Evolutionary conservation across 73 alveolate species (phyloP), one percentile per base, ranked within the genome.

Genomic region (Stentor coeruleus): DNA sequence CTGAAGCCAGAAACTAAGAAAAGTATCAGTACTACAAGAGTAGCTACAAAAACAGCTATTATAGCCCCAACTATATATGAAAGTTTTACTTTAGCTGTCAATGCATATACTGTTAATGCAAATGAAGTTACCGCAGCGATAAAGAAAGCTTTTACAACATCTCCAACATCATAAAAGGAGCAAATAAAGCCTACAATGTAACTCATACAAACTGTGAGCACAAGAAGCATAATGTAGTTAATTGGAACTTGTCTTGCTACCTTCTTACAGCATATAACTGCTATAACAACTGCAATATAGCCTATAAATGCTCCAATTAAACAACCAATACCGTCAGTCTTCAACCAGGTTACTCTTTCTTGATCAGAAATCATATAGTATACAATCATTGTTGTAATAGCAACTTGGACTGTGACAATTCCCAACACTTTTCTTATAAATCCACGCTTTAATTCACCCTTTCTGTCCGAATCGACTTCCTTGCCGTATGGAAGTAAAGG

Each of bases 171-270:
- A 73, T 33, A 89, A 28, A 14, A 42, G 3, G 95, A 90, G 49
- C 97, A 88, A 6, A 82, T 58, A 42, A 41, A 84, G 1, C 95
- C 93, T 6, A 93, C 86, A 30, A 83, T 30, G 76, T 73, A 88
- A 3, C 94, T 76, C 84, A 92, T 98, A 41, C 92, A 86, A 37
- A 95, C 37, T 36, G 98, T 94, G 76, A 95, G 93, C 3, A 87
- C 59, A 15, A 89, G 41, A 92, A 95, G 82, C 35, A 88, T 80
- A 72, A 88, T 80, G 90, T 93, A 95, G 84, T 95, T 95, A 3
- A 76, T 76, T 3, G 99, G 99, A 2, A 91, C 98, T 31, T 76
- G 76, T 39, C 94, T 81, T 3, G 97, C 95, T 0, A 91, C 82
- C 0, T 79, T 55, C 42, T 59, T 77, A 49, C 93, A 82, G 80